Base-by-base conservation (phyloP, 805 yeast species). In the Hermanozyma aechmeae region DNA sequence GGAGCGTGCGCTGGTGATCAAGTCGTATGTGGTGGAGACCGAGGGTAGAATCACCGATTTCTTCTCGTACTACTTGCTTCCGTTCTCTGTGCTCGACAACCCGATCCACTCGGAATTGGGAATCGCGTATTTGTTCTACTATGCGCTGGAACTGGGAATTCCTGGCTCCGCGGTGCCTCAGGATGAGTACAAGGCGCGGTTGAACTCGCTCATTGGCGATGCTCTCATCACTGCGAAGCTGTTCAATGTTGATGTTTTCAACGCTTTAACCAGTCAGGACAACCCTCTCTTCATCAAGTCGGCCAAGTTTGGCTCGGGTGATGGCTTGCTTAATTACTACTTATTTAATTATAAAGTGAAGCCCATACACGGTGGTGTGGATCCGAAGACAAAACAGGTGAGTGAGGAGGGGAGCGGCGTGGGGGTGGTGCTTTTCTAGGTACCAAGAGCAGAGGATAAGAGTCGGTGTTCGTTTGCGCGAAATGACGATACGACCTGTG, bases 191-290 rank as follows among this genome's bases (percentile, higher is more conserved):
- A 68, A 70, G 42, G 60, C 62, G 37, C 68, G 96, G 40, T 65
- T 92, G 39, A 59, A 55, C 15, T 55, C 62, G 4, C 60, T 89
- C 39, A 67, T 86, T 31, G 63, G 61, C 27, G 95, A 87, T 45
- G 86, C 92, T 1, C 66, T 87, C 32, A 70, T 89, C 29, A 56
- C 83, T 23, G 77, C 95, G 16, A 79, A 81, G 51, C 52, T 62
- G 24, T 56, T 65, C 27, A 68, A 69, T 15, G 83, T 82, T 45
- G 98, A 92, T 51, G 97, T 92, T 3, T 84, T 89, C 68, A 92
- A 92, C 51, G 95, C 96, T 7, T 65, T 92, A 38, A 76, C 96
- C 0, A 68, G 86, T 8, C 95, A 86, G 58, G 98, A 92, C 50
- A 92, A 92, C 53, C 68, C 85, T 11, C 58, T 81, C 35, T 85